phyloP scores from a whole-genome alignment of 805 yeast genomes.

The Isabelozyma rhagii region DNA sequence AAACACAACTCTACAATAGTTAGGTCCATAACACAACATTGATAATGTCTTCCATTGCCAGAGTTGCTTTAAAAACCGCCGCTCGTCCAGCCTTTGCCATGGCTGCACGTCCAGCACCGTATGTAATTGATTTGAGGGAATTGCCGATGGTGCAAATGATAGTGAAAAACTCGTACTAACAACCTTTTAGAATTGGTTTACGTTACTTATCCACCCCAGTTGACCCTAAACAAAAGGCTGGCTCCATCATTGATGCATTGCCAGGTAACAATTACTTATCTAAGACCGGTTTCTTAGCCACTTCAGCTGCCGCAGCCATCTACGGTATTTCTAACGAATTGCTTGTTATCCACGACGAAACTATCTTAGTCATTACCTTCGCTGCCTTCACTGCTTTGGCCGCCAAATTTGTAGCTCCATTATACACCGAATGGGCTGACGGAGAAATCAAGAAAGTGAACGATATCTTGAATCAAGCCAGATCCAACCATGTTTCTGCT shows the following conservation, averaged over 20 bases:
- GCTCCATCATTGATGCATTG: constrained; percentile 82
- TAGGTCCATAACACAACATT: background rate
- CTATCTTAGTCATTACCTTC: constrained; percentile 80
- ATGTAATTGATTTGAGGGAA: constrained; percentile 17
- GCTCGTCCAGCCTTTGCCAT: constrained; percentile 37
- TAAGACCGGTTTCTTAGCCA: constrained; percentile 93
- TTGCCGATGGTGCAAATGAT: background rate
- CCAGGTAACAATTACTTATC: constrained; percentile 88
- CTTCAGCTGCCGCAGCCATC: constrained; percentile 89
- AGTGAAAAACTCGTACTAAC: constrained; percentile 25
- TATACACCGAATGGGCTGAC: constrained; percentile 92
- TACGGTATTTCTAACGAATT: constrained; percentile 94
- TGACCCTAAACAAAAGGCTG: constrained; percentile 90
- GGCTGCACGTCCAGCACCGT: constrained; percentile 44
- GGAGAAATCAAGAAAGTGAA: constrained; percentile 78
- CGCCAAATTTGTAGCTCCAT: constrained; percentile 89
- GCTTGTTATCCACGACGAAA: constrained; percentile 91
- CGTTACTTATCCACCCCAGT: constrained; percentile 66
- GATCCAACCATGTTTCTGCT: constrained; percentile 86
- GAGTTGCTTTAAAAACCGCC: constrained; percentile 41
- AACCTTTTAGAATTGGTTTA: constrained; percentile 46
- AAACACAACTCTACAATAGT: constrained; percentile 4
- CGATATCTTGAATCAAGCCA: constrained; percentile 79
- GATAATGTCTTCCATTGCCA: constrained; percentile 40
- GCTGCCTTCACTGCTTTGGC: constrained; percentile 68